phyloP scores from a whole-genome alignment of 768 basidiomycete genomes.

The Ramaria rubella region DNA sequence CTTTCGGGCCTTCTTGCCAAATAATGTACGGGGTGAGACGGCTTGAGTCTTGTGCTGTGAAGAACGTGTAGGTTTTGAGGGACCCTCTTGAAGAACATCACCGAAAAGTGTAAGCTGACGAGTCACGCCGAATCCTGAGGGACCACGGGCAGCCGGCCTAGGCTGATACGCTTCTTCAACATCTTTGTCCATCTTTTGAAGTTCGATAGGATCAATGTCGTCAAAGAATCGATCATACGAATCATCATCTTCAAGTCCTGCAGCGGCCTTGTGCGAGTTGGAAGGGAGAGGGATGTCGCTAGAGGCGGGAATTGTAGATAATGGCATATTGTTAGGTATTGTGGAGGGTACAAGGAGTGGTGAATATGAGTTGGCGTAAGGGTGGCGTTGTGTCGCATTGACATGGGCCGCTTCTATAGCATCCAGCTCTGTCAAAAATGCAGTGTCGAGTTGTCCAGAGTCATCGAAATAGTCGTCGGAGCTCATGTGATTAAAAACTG shows the following conservation, averaged over 20 bases:
- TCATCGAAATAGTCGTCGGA: conserved; percentile 74
- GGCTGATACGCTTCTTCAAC: neutral
- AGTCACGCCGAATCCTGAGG: conserved; percentile 26
- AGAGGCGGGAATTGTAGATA: neutral
- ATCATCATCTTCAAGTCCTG: conserved; percentile 2
- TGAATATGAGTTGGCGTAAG: conserved; percentile 18
- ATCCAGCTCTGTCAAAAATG: conserved; percentile 55
- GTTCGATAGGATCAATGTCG: conserved; percentile 3
- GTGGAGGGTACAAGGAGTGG: conserved; percentile 15
- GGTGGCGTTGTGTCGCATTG: conserved; percentile 10
- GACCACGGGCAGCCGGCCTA: conserved; percentile 2
- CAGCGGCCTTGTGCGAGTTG: neutral
- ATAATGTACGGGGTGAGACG: conserved; percentile 26
- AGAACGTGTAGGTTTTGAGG: conserved; percentile 16
- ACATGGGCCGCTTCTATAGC: conserved; percentile 59
- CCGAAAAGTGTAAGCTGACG: conserved; percentile 16
- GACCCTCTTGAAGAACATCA: neutral
- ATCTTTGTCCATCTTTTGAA: conserved; percentile 2
- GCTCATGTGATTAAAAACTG: conserved; percentile 44
- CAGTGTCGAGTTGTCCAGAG: conserved; percentile 43
- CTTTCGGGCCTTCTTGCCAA: conserved; percentile 53
- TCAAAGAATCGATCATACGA: conserved; percentile 8
- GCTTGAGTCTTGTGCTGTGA: conserved; percentile 40
- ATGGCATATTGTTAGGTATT: neutral
- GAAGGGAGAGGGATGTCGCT: neutral